Evolutionary conservation across 1,284 basidiomycete genomes (phyloP), one percentile per base, ranked within the genome.

Genomic region (Fomitopsis schrenkii): DNA sequence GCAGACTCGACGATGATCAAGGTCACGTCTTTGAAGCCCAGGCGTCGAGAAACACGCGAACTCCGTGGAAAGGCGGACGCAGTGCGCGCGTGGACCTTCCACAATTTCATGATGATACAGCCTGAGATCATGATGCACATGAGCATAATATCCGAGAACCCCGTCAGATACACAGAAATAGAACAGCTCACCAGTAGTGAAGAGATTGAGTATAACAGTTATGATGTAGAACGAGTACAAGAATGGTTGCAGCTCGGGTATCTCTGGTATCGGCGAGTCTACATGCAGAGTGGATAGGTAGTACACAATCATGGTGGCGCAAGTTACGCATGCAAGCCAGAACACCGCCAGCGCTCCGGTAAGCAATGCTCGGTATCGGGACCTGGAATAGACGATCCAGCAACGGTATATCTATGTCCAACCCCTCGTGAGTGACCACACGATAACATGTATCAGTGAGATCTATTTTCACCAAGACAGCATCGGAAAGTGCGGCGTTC

Each of bases 1-100:
- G 76, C 77, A 7, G 76, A 78, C 64, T 78, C 76, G 44, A 78
- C 70, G 55, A 79, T 62, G 15, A 77, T 65, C 10, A 74, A 60
- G 50, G 75, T 68, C 5, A 54, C 30, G 15, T 36, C 19, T 22
- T 15, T 33, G 28, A 59, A 48, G 22, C 26, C 14, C 45, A 48
- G 2, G 2, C 45, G 19, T 6, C 45, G 38, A n/a, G 8, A 36
- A 26, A 30, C n/a, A 22, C 30, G 26, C 17, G 28, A 15, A 3
- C 22, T 44, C 14, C 19, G 33, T 41, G 45, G 2, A 19, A 53
- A 59, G 12, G 35, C 8, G 17, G n/a, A 22, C 22, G 46, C 17
- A 33, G 53, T 59, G 26, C 61, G 42, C 28, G 38, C 42, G 19
- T 57, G 55, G 17, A 59, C 69, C 6, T 61, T 68, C 73, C 76